Percentiles rank a stretch among this genome's conserved stretches.
Evolutionary conservation across 108 stramenopile genomes (phyloP).

Genomic region (Cyclotella atomus): DNA sequence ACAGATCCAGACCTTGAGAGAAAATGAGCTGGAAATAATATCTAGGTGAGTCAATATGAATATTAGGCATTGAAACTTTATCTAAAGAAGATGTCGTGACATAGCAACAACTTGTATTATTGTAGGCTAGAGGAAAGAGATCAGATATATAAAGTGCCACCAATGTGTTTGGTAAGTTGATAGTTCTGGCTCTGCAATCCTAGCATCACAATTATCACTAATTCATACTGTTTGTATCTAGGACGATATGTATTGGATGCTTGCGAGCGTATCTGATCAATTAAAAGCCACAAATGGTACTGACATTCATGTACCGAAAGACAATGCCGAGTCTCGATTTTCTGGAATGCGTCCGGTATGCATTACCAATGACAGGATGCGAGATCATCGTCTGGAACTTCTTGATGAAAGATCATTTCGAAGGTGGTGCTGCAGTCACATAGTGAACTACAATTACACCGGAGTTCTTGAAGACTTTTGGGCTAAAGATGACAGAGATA

Average conservation of each 20-base stretch:
- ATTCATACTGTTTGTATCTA: not conserved
- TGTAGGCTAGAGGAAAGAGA: constrained; percentile 37
- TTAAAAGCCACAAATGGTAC: constrained; percentile 30
- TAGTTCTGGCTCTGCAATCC: not conserved
- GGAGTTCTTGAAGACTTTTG: constrained; percentile 29
- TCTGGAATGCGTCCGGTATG: constrained; percentile 53
- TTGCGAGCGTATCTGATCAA: constrained; percentile 56
- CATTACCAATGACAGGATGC: constrained; percentile 57
- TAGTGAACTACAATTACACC: constrained; percentile 56
- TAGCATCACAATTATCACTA: not conserved
- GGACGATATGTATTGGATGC: constrained; percentile 61
- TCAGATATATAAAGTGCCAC: constrained; percentile 65
- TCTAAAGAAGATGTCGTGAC: too few relatives aligned
- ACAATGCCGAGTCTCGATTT: constrained; percentile 46
- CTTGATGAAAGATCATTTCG: constrained; percentile 53
- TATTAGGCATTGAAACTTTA: too few relatives aligned
- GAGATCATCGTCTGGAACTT: constrained; percentile 52
- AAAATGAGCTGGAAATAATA: constrained; percentile 1
- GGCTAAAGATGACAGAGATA: constrained; percentile 52
- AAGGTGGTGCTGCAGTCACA: constrained; percentile 51
- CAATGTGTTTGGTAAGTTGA: constrained; percentile 34
- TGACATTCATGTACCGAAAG: constrained; percentile 40
- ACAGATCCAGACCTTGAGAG: constrained; percentile 3
- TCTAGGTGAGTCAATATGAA: not conserved
- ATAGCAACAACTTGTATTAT: not conserved